These are phyloP conservation scores for Fusarium musae DNA, from an alignment of 2,329 filamentous ascomycete genomes.

Conservation along the genomic window DNA sequence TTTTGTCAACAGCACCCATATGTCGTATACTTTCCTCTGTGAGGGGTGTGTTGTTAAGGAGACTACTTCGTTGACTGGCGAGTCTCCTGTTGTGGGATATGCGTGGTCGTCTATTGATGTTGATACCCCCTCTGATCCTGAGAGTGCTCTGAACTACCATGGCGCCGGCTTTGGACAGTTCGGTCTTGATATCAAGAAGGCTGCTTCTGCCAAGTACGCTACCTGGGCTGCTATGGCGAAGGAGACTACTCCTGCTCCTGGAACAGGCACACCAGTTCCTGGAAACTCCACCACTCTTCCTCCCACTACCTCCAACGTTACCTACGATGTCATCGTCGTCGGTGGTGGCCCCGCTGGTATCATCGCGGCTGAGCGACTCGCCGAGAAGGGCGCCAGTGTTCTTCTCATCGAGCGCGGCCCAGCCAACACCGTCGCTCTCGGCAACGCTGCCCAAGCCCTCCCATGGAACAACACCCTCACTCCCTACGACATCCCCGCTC, in stretches of 20 bases:
- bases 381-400: constrained; percentile 39
- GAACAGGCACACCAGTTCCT: constrained; percentile 2
- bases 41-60: constrained; percentile 54
- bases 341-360: constrained; percentile 43
- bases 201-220: constrained; percentile 48
- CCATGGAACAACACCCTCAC: constrained; percentile 42
- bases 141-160: constrained; percentile 53
- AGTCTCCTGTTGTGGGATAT: constrained; percentile 51
- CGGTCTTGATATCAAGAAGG: constrained; percentile 46
- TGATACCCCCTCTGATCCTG: constrained; percentile 46
- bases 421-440: constrained; percentile 42
- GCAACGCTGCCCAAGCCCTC: constrained; percentile 29
- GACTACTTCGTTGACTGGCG: constrained; percentile 45
- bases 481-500: constrained; percentile 40
- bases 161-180: constrained; percentile 53
- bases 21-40: constrained; percentile 66
- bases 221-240: constrained; percentile 44
- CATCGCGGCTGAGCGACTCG: constrained; percentile 42
- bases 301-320: constrained; percentile 36
- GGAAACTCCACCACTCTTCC: constrained; percentile 22
- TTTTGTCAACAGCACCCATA: constrained; percentile 63
- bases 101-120: constrained; percentile 52
- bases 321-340: constrained; percentile 44
- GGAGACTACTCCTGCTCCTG: constrained; percentile 19
- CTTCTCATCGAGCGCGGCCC: constrained; percentile 44